A percentile compares a stretch with the other conserved stretches of the same genome.
phyloP scores from a whole-genome alignment of 2,329 filamentous ascomycete genomes.

The Aphanocladium album region DNA sequence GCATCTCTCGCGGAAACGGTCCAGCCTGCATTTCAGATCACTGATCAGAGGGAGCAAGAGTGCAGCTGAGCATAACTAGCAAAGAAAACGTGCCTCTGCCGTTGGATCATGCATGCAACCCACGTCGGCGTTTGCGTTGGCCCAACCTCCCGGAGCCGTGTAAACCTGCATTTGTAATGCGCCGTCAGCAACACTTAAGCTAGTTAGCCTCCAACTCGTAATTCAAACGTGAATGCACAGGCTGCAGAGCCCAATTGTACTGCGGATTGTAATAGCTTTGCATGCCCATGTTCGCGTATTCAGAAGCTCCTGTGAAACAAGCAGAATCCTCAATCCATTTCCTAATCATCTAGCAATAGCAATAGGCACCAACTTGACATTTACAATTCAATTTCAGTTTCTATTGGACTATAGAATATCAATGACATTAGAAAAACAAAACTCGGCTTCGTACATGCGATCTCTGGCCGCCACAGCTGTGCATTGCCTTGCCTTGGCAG shows the following conservation, averaged over 20 bases:
- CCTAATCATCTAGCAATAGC: neutral
- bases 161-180: neutral
- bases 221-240: neutral
- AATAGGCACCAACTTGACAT: neutral
- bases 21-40: neutral
- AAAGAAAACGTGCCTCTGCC: neutral
- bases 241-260: neutral
- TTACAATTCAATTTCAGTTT: slow-evolving; percentile 10
- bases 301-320: too few species aligned
- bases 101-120: neutral
- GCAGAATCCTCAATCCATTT: neutral
- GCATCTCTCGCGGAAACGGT: neutral
- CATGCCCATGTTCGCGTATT: too few species aligned
- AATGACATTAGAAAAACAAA: slow-evolving; percentile 23
- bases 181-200: neutral
- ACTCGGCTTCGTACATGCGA: slow-evolving; percentile 23
- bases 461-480: neutral
- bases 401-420: slow-evolving; percentile 13
- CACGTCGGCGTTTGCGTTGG: neutral
- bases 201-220: neutral
- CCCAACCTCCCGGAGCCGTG: neutral
- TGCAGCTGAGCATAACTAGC: neutral
- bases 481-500: neutral
- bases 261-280: neutral
- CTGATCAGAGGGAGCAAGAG: neutral